Evolutionary conservation across 352 stramenopile genomes (phyloP).

Genomic region (Globisporangium orthogonon): DNA sequence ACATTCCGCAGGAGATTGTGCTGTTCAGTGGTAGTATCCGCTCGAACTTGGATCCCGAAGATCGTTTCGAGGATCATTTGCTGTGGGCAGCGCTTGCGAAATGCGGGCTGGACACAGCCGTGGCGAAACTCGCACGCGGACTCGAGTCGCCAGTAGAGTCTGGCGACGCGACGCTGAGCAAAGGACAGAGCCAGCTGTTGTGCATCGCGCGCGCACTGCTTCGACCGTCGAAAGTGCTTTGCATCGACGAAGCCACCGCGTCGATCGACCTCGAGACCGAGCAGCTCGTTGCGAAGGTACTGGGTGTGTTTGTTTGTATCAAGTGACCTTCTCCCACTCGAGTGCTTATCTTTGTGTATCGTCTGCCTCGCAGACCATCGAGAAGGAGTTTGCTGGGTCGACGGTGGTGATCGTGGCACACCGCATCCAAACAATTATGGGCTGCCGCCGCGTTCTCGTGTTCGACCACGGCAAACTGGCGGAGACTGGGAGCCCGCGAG

Average conservation of each 20-base stretch:
- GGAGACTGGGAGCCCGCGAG: constrained; percentile 38
- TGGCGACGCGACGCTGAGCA: constrained; percentile 51
- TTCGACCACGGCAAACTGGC: constrained; percentile 49
- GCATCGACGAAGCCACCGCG: constrained; percentile 89
- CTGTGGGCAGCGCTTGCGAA: constrained; percentile 54
- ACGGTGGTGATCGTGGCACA: constrained; percentile 98
- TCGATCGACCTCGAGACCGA: constrained; percentile 90
- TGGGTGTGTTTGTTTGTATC: not conserved
- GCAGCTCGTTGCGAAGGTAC: constrained; percentile 57
- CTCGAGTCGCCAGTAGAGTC: constrained; percentile 45
- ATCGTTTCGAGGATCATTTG: constrained; percentile 27
- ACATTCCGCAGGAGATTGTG: constrained; percentile 80
- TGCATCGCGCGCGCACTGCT: constrained; percentile 80
- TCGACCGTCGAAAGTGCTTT: constrained; percentile 89
- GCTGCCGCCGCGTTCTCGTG: constrained; percentile 86
- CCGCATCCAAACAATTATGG: constrained; percentile 93
- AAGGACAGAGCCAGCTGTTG: constrained; percentile 69
- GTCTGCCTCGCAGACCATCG: constrained; percentile 57
- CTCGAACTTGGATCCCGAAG: constrained; percentile 78
- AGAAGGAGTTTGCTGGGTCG: constrained; percentile 87
- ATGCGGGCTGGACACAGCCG: constrained; percentile 33
- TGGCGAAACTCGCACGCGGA: constrained; percentile 36
- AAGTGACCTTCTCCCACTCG: not conserved
- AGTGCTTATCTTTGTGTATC: constrained; percentile 4
- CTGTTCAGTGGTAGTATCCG: constrained; percentile 80